Percentiles rank a stretch among this genome's conserved stretches.
phyloP scores from a whole-genome alignment of 306 rosid species.

The Glycine tomentella region DNA sequence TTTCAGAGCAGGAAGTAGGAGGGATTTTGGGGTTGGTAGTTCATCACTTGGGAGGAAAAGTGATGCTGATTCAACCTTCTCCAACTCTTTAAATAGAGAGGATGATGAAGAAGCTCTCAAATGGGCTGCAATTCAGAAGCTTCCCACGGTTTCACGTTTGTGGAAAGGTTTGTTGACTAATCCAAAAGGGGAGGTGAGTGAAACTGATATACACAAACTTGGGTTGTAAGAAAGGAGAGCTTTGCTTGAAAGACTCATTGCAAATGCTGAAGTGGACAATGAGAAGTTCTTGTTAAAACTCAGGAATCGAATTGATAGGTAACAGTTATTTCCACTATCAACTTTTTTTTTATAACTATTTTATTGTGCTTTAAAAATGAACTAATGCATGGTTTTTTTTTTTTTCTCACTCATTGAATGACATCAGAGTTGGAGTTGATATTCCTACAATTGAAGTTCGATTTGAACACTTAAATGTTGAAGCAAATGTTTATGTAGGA shows the following conservation, averaged over 20 bases:
- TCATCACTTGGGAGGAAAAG: constrained; percentile 20
- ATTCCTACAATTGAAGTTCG: constrained; percentile 81
- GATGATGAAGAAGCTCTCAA: constrained; percentile 58
- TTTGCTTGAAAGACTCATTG: constrained; percentile 69
- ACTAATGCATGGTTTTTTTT: neutral
- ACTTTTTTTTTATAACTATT: no score
- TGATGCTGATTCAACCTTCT: constrained; percentile 24
- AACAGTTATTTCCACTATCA: neutral
- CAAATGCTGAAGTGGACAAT: constrained; percentile 71
- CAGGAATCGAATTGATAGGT: constrained; percentile 70
- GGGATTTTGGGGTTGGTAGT: no score
- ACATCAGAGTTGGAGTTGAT: constrained; percentile 62
- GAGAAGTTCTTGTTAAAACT: constrained; percentile 76
- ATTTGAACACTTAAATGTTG: constrained; percentile 65
- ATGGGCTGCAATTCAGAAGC: constrained; percentile 55
- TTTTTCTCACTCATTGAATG: neutral
- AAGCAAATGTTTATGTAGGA: constrained; percentile 69
- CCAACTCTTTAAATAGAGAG: constrained; percentile 36
- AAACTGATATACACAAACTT: constrained; percentile 66
- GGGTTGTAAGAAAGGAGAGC: constrained; percentile 62
- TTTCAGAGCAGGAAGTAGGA: no score
- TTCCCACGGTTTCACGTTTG: constrained; percentile 51
- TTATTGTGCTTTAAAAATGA: no score
- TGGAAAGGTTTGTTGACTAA: constrained; percentile 48
- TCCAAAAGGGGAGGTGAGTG: constrained; percentile 59